Percentiles rank a stretch among this genome's conserved stretches.
Evolutionary conservation across 768 basidiomycete species (phyloP).

Genomic region (Mycena amicta): DNA sequence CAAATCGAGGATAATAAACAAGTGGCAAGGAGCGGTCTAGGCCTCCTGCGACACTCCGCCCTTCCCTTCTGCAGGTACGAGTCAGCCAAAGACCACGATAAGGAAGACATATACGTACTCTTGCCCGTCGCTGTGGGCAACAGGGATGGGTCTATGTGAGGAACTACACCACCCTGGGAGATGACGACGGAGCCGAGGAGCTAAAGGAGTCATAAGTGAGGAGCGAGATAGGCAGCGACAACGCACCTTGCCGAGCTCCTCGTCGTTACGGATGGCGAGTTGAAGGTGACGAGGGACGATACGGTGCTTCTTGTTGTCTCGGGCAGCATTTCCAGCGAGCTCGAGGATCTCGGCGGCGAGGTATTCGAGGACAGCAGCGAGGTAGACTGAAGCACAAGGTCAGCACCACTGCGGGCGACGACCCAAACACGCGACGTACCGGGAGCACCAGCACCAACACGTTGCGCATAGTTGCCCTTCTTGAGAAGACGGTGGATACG

Average conservation of each 20-base stretch:
- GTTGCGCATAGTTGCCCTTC: conserved; percentile 85
- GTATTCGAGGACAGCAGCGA: conserved; percentile 90
- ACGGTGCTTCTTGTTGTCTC: conserved; percentile 89
- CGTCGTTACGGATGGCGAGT: conserved; percentile 89
- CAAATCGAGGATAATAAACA: background rate
- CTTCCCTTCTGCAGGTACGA: background rate
- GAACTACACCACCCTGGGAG: conserved; percentile 83
- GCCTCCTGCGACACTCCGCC: background rate
- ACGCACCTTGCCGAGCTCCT: conserved; percentile 48
- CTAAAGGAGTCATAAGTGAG: conserved; percentile 56
- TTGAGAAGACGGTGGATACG: conserved; percentile 90
- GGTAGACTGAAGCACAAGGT: conserved; percentile 61
- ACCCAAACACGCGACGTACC: conserved; percentile 41
- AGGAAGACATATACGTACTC: background rate
- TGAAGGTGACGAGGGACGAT: conserved; percentile 93
- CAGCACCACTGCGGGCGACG: conserved; percentile 1
- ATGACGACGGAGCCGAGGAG: conserved; percentile 82
- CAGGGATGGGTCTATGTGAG: conserved; percentile 60
- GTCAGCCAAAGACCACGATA: background rate
- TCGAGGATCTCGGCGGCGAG: conserved; percentile 93
- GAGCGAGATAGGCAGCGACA: background rate
- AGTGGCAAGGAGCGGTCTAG: background rate
- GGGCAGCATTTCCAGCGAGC: conserved; percentile 84
- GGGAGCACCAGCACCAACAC: conserved; percentile 89
- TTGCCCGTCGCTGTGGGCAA: background rate